Base-by-base conservation (phyloP, 2,329 filamentous ascomycete species). In the Alternaria incomplexa region DNA sequence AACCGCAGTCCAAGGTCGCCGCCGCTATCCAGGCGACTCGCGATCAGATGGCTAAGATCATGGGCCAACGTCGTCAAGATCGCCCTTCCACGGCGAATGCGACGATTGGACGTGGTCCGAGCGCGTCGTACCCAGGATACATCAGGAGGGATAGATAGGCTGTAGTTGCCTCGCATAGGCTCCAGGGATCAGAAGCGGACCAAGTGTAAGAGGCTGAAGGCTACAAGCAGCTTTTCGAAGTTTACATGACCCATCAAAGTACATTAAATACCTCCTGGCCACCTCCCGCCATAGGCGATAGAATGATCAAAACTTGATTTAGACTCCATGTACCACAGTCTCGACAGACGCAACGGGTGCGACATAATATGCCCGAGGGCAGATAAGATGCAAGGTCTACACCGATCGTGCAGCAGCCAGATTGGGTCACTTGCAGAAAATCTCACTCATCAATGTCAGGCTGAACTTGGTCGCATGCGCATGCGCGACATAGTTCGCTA, bases 401-500 rank as follows among this genome's bases (percentile, higher is more conserved):
- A 53, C 56, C 47, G 56, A 36, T 58, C 48, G 44, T 26, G 26
- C 26, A 30, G n/a, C 26, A 47, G 15, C 56, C 60, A 54, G 56
- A 58, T 40, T 36, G 7, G 60, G 44, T 11, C 26, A 30, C 55
- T 47, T 48, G 55, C 43, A 58, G 55, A 58, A 23, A n/a, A 50
- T 59, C 43, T 59, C 25, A 44, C 48, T 44, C 48, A 44, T 47
- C 55, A 36, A 26, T 22, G 60, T 44, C 50, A 54, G 60, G 56
- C 60, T 55, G 55, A 59, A 48, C 30, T 53, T 50, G 53, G 13
- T 36, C 17, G 26, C 55, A 58, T 48, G 59, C 40, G 40, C 43
- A 62, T 62, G 60, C 60, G 51, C 56, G 50, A 62, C 55, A 62
- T 62, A 40, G 55, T 48, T 54, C 43, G 59, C 47, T 62, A 20